Base-by-base conservation (phyloP, 805 yeast species). In the Nakazawaea populi region DNA sequence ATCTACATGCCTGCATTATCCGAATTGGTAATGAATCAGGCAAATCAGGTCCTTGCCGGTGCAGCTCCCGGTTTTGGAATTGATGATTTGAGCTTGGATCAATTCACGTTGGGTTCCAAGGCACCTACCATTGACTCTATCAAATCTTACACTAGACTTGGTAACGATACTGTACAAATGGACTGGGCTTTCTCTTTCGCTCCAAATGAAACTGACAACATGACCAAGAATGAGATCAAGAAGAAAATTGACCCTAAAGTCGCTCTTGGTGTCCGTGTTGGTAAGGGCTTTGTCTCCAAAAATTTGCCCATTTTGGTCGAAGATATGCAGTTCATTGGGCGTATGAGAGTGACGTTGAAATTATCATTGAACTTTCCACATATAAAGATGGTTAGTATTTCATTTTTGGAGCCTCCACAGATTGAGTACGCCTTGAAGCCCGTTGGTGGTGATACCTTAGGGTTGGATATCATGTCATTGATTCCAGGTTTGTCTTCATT, bases 381-480 rank as follows among this genome's bases (percentile, higher is more conserved):
- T 59, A 85, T 87, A 53, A 82, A 82, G 54, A 66, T 79, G 58
- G 88, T 87, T 7, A 81, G 89, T 18, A 71, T 87, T 51, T 85
- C 83, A 55, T 79, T 87, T 59, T 70, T 87, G 60, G 92, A 87
- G 64, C 85, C 92, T 18, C 94, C 94, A 38, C 73, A 76, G 32
- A 85, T 87, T 61, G 91, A 85, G 62, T 87, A 86, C 64, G 85
- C 82, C 24, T 77, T 87, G 72, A 87, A 87, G 63, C 96, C 96
- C 8, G 85, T 87, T 48, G 94, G 94, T 64, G 94, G 95, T 69
- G 92, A 87, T 63, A 83, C 91, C n/a, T 75, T 87, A 54, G 96
- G 96, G 54, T 62, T 87, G 42, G 96, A 87, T 69, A 79, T 87
- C 58, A 87, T 87, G 95, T 82, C 91, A 3, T 75, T 87, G 58